Percentiles rank a stretch among this genome's conserved stretches.
phyloP scores from a whole-genome alignment of 495 filamentous ascomycete genomes.

The Friedmanniomyces simplex region DNA sequence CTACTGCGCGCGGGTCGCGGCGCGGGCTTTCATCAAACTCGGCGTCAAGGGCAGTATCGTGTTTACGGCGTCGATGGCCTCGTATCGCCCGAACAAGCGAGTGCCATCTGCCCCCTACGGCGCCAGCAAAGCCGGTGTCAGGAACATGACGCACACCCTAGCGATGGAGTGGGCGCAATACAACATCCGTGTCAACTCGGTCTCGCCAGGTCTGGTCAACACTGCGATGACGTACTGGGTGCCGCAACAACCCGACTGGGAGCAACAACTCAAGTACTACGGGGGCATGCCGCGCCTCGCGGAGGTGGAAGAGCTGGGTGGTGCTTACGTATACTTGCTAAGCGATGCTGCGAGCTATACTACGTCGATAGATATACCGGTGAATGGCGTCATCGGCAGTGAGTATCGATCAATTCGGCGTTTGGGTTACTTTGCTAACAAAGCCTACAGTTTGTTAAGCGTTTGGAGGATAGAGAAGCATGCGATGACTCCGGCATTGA shows the following conservation, averaged over 20 bases:
- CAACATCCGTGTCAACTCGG: slow-evolving; percentile 17
- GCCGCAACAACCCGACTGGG: slow-evolving; percentile 19
- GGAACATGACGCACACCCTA: slow-evolving; percentile 16
- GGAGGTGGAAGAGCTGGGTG: slow-evolving; percentile 18
- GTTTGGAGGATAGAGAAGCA: background rate
- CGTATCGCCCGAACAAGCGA: slow-evolving; percentile 12
- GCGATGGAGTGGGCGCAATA: slow-evolving; percentile 22
- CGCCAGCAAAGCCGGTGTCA: slow-evolving; percentile 14
- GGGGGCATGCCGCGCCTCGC: slow-evolving; percentile 18
- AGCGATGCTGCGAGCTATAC: slow-evolving; percentile 20
- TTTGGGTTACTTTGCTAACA: background rate
- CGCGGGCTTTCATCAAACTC: slow-evolving; percentile 18
- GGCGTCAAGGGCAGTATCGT: slow-evolving; percentile 14
- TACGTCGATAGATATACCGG: slow-evolving; percentile 19
- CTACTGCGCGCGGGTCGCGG: slow-evolving; percentile 17
- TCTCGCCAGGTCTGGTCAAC: slow-evolving; percentile 16
- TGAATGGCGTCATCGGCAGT: slow-evolving; percentile 22
- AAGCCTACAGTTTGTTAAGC: background rate
- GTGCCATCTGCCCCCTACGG: slow-evolving; percentile 19
- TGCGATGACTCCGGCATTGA: background rate
- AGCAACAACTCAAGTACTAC: slow-evolving; percentile 23
- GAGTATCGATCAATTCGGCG: background rate
- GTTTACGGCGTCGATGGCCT: slow-evolving; percentile 18
- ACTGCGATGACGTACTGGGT: slow-evolving; percentile 21
- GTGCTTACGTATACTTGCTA: slow-evolving; percentile 19